Conservation (phyloP, 148 eudicot species). For the Nepenthes mirabilis region DNA sequence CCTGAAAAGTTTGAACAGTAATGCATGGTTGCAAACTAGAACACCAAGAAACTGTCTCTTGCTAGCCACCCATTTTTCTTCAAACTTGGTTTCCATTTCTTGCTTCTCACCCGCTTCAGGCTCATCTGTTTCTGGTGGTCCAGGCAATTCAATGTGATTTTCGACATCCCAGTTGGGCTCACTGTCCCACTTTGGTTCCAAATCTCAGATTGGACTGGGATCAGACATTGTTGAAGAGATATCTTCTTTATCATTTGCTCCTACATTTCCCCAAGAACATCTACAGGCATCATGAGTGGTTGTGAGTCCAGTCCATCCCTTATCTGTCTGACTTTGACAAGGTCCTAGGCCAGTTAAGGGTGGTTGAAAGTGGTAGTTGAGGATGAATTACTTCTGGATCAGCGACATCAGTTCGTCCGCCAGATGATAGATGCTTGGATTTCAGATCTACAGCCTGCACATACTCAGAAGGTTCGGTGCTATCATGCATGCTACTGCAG, state of each 20-base stretch:
- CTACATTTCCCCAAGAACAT: conserved; percentile 61
- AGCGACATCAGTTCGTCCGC: conserved; percentile 50
- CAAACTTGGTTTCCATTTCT: conserved; percentile 28
- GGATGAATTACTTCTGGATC: conserved; percentile 97
- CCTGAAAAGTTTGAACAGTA: conserved; percentile 94
- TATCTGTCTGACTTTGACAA: conserved; percentile 82
- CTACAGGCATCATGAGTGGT: conserved; percentile 56
- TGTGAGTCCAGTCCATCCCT: conserved; percentile 63
- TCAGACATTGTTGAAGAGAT: conserved; percentile 97
- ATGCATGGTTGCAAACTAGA: conserved; percentile 93
- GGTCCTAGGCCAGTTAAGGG: conserved; percentile 92
- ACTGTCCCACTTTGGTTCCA: conserved; percentile 91
- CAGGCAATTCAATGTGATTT: conserved; percentile 82
- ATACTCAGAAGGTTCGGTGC: conserved; percentile 90
- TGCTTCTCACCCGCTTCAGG: conserved; percentile 20
- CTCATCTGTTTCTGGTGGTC: conserved; percentile 37
- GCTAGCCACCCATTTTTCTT: conserved; percentile 51
- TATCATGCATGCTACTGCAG: conserved; percentile 65
- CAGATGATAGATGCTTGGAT: conserved; percentile 73
- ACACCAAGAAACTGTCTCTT: conserved; percentile 85
- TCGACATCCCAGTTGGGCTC: conserved; percentile 79
- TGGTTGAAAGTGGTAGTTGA: conserved; percentile 58
- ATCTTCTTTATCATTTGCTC: conserved; percentile 80
- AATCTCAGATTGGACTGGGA: conserved; percentile 97
- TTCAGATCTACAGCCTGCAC: conserved; percentile 86